These are phyloP conservation scores for Tillandsia leiboldiana DNA, from an alignment of 176 grass and related monocot species.

Conservation along the genomic window DNA sequence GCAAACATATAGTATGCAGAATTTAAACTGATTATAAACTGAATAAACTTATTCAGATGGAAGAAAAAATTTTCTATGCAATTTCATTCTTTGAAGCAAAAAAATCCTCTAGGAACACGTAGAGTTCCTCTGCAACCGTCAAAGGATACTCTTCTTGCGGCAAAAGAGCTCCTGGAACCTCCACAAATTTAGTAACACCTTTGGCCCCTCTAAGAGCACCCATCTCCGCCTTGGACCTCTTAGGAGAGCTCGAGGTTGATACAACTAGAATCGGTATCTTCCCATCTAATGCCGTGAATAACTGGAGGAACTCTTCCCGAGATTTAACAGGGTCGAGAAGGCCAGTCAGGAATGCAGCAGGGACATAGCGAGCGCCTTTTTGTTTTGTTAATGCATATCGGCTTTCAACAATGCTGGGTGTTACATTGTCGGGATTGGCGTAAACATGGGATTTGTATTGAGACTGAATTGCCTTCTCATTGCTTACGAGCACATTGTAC, in stretches of 20 bases:
- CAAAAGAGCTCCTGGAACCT: slow-evolving; percentile 80
- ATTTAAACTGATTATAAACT: no score
- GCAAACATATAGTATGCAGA: no score
- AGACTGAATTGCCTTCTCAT: slow-evolving; percentile 85
- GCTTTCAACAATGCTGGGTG: slow-evolving; percentile 55
- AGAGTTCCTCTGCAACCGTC: slow-evolving; percentile 56
- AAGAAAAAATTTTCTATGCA: neutral
- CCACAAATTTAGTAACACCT: slow-evolving; percentile 68
- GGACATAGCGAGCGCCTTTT: slow-evolving; percentile 76
- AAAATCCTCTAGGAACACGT: slow-evolving; percentile 47
- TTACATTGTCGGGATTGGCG: slow-evolving; percentile 74
- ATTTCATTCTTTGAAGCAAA: slow-evolving; percentile 26
- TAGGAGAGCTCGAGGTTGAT: slow-evolving; percentile 50
- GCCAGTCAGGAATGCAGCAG: slow-evolving; percentile 79
- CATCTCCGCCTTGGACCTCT: slow-evolving; percentile 90
- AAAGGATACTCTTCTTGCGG: slow-evolving; percentile 88
- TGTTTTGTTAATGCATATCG: slow-evolving; percentile 69
- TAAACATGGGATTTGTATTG: slow-evolving; percentile 98
- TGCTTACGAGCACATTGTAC: slow-evolving; percentile 94
- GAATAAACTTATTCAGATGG: neutral
- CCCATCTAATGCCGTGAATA: slow-evolving; percentile 60
- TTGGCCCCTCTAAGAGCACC: slow-evolving; percentile 57
- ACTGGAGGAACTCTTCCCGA: slow-evolving; percentile 64
- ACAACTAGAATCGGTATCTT: slow-evolving; percentile 45
- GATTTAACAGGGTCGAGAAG: slow-evolving; percentile 78